phyloP scores from a whole-genome alignment of 192 early-diverging fungal species.

The Coemansia sp. region DNA sequence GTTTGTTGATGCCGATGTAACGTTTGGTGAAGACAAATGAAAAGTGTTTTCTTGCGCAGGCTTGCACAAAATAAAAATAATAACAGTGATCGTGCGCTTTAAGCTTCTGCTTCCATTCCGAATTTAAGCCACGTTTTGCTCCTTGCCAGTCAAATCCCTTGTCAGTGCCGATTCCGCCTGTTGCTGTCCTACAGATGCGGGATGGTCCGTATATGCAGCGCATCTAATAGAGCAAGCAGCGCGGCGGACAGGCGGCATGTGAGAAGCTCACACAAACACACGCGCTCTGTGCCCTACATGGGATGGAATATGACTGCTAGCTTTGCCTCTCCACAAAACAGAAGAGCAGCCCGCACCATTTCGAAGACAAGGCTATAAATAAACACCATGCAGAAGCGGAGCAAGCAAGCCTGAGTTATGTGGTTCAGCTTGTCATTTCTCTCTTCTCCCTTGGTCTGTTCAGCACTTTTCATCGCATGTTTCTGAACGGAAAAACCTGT shows the following conservation, averaged over 20 bases:
- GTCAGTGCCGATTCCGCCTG: not conserved
- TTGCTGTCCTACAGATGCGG: not conserved
- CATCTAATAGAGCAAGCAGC: not conserved
- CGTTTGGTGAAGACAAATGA: not conserved
- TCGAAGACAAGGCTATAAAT: not conserved
- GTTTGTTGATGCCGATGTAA: not conserved
- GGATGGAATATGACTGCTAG: no score
- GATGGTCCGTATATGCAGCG: not conserved
- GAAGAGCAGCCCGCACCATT: not conserved
- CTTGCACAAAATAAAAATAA: not conserved
- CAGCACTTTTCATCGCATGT: not conserved
- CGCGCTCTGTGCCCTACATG: not conserved
- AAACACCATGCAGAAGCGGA: not conserved
- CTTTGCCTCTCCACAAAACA: not conserved
- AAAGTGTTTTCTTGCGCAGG: not conserved
- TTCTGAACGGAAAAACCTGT: not conserved
- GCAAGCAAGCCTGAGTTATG: no score
- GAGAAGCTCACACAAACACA: not conserved
- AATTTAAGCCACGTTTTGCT: conserved; percentile 29
- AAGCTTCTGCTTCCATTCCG: not conserved
- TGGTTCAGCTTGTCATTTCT: not conserved
- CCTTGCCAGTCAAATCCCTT: not conserved
- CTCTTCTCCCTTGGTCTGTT: not conserved
- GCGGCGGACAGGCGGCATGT: not conserved
- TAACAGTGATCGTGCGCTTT: not conserved